A percentile compares a stretch with the other conserved stretches of the same genome.
Evolutionary conservation across 805 yeast species (phyloP).

Genomic region (Ogataea parapolymorpha): DNA sequence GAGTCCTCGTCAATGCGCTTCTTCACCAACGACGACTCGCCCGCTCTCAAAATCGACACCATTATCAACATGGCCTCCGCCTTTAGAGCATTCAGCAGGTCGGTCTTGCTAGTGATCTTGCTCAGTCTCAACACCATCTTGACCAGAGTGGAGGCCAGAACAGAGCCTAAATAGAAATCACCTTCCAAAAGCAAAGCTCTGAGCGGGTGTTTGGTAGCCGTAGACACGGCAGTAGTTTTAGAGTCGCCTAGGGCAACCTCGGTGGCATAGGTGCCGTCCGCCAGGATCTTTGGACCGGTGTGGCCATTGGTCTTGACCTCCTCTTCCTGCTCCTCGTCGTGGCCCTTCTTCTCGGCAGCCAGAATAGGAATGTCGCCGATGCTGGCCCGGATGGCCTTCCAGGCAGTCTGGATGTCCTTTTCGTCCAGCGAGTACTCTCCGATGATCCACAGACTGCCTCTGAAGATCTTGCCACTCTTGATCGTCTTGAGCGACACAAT

Average conservation of each 20-base stretch:
- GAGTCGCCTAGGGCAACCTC: slow-evolving; percentile 71
- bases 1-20: slow-evolving; percentile 93
- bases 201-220: slow-evolving; percentile 55
- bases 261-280: slow-evolving; percentile 99
- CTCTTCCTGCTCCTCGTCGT: slow-evolving; percentile 28
- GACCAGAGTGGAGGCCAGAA: slow-evolving; percentile 81
- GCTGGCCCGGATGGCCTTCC: slow-evolving; percentile 80
- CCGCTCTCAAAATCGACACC: slow-evolving; percentile 88
- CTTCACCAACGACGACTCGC: slow-evolving; percentile 65
- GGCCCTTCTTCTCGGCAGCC: slow-evolving; percentile 58
- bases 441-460: slow-evolving; percentile 93
- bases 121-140: slow-evolving; percentile 79
- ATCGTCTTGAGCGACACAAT: slow-evolving; percentile 59
- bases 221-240: slow-evolving; percentile 32
- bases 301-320: slow-evolving; percentile 31
- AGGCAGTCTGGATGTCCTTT: slow-evolving; percentile 69
- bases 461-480: slow-evolving; percentile 84
- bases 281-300: slow-evolving; percentile 76
- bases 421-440: slow-evolving; percentile 86
- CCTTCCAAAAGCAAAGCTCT: slow-evolving; percentile 81
- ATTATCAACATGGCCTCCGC: slow-evolving; percentile 93
- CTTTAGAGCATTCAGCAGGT: slow-evolving; percentile 73
- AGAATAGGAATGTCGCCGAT: slow-evolving; percentile 91
- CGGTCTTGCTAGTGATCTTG: slow-evolving; percentile 46
- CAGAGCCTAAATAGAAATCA: slow-evolving; percentile 87